A percentile compares a stretch with the other conserved stretches of the same genome.
These are phyloP conservation scores for Tetrapisispora pingtungensis DNA, from an alignment of 805 yeast species.

Conservation along the genomic window DNA sequence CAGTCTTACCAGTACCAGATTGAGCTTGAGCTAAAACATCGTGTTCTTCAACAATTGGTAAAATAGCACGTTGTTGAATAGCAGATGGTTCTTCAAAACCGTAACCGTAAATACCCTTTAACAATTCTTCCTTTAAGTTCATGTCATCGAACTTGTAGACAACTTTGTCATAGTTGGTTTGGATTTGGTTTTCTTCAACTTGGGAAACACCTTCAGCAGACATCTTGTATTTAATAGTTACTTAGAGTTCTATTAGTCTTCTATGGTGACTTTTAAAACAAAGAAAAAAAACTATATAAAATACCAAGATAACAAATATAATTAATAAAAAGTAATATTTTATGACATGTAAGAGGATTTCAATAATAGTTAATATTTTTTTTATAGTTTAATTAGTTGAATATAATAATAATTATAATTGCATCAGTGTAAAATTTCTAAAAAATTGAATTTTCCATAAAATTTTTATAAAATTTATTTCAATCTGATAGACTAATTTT, in stretches of 20 bases:
- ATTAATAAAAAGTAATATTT: too few relatives aligned
- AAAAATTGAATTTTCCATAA: too few relatives aligned
- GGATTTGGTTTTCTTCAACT: conserved; percentile 74
- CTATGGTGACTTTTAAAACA: background rate
- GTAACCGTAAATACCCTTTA: conserved; percentile 67
- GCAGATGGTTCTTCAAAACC: conserved; percentile 97
- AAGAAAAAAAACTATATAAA: too few relatives aligned
- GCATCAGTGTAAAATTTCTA: too few relatives aligned
- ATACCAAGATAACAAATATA: too few relatives aligned
- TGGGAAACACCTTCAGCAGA: conserved; percentile 58
- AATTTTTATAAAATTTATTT: too few relatives aligned
- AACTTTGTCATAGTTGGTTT: conserved; percentile 93
- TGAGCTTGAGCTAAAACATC: conserved; percentile 98
- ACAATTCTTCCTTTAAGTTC: conserved; percentile 54
- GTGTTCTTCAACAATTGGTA: conserved; percentile 87
- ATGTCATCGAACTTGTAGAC: conserved; percentile 68
- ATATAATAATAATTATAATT: too few relatives aligned
- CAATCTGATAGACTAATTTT: too few relatives aligned
- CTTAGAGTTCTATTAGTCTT: conserved; percentile 3
- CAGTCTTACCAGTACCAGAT: conserved; percentile 98
- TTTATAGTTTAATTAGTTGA: too few relatives aligned
- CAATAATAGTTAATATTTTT: too few relatives aligned
- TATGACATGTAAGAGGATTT: too few relatives aligned
- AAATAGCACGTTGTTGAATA: conserved; percentile 93
- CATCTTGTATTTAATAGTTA: conserved; percentile 11